Evolutionary conservation across 2,329 filamentous ascomycete species (phyloP).

Genomic region (Aquanectria penicillioides): DNA sequence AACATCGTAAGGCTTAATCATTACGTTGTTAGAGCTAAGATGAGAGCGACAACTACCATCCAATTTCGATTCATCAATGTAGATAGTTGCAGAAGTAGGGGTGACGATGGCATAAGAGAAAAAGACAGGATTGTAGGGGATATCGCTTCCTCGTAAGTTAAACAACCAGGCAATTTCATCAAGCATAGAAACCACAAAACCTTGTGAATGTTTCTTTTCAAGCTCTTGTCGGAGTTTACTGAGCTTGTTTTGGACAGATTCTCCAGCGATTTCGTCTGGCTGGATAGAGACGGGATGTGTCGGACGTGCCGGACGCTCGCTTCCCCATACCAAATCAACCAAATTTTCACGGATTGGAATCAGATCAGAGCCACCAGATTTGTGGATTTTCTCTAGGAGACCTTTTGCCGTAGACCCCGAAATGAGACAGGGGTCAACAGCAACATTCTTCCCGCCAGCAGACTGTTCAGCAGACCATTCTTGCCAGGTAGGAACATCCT

Average conservation of each 20-base stretch:
- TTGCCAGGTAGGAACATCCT: slow-evolving; percentile 96
- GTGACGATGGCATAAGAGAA: slow-evolving; percentile 96
- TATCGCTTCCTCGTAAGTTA: slow-evolving; percentile 93
- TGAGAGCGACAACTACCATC: slow-evolving; percentile 74
- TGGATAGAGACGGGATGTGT: slow-evolving; percentile 80
- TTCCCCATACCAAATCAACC: slow-evolving; percentile 89
- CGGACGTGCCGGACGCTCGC: slow-evolving; percentile 77
- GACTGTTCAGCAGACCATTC: slow-evolving; percentile 93
- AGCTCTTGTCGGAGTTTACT: slow-evolving; percentile 89
- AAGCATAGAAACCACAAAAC: slow-evolving; percentile 92
- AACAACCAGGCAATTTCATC: slow-evolving; percentile 99
- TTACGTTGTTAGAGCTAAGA: slow-evolving; percentile 74
- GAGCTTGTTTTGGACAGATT: slow-evolving; percentile 84
- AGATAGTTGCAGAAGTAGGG: slow-evolving; percentile 78
- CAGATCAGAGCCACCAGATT: slow-evolving; percentile 82
- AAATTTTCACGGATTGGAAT: slow-evolving; percentile 83
- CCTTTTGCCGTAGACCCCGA: slow-evolving; percentile 73
- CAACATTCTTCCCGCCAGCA: slow-evolving; percentile 87
- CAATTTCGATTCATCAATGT: slow-evolving; percentile 84
- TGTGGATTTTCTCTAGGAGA: slow-evolving; percentile 85
- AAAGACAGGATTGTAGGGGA: slow-evolving; percentile 98
- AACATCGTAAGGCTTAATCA: slow-evolving; percentile 81
- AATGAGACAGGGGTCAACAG: slow-evolving; percentile 89
- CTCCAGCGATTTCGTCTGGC: slow-evolving; percentile 79
- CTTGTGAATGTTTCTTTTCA: slow-evolving; percentile 86